phyloP scores from a whole-genome alignment of 768 basidiomycete genomes.

The Termitomyces sp. region DNA sequence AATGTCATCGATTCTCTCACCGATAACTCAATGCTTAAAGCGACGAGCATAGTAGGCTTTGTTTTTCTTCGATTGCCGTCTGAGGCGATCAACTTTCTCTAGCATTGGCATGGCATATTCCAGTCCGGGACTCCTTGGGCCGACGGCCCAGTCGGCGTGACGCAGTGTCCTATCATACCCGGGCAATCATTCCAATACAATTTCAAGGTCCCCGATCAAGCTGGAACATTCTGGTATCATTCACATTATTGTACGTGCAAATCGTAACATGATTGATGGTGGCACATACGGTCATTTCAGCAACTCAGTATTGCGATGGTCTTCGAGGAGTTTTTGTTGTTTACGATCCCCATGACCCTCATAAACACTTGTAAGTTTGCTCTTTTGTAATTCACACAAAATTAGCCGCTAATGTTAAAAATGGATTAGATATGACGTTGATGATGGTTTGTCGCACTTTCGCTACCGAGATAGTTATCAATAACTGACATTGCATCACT shows the following conservation, averaged over 20 bases:
- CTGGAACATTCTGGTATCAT: conserved; percentile 5
- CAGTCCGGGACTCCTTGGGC: not conserved
- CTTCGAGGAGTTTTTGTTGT: conserved; percentile 9
- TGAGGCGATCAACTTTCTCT: not conserved
- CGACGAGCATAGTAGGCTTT: conserved; percentile 1
- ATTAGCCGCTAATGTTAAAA: conserved; percentile 4
- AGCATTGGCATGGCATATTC: conserved; percentile 6
- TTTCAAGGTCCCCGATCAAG: not conserved
- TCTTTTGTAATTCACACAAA: not conserved
- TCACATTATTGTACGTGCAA: not conserved
- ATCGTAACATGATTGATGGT: not conserved
- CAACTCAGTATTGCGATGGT: conserved; percentile 12
- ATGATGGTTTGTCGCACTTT: conserved; percentile 23
- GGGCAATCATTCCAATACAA: conserved; percentile 1
- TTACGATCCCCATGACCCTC: conserved; percentile 34
- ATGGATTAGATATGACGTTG: conserved; percentile 23
- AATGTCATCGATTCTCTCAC: conserved; percentile 1
- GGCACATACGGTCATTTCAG: not conserved
- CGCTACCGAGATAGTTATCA: not conserved
- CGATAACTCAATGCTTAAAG: not conserved
- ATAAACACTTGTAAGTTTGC: not conserved
- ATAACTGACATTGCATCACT: not conserved
- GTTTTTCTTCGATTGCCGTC: too few species aligned
- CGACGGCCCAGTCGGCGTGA: not conserved
- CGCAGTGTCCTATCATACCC: conserved; percentile 2